Base-by-base conservation (phyloP, 805 yeast genomes). In the Candida sakaeoensis region DNA sequence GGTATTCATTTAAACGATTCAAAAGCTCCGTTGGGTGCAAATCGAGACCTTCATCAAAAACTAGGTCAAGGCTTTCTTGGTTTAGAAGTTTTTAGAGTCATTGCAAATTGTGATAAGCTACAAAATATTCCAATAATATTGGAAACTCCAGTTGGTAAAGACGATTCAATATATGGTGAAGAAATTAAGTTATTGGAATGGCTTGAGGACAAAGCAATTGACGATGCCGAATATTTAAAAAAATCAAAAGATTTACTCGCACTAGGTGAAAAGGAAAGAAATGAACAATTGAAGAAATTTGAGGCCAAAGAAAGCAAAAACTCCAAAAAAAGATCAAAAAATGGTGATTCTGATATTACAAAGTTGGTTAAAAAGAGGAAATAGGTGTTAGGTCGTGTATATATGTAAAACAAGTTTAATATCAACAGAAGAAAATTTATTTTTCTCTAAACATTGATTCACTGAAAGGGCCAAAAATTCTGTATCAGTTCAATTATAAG, bases 1-100 rank as follows among this genome's bases (percentile, higher is more conserved):
- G 90, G 95, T 1, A 74, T 93, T 36, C 99, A 93, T 63, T 63
- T 93, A 42, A 93, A 93, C 57, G 99, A 93, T 57, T 91, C 98
- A 6, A 90, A 91, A 63, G 95, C 95, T 3, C 98, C 98, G 2
- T 59, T 86, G 31, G 93, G 83, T 2, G 89, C 95, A 17, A 87
- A 87, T 52, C 74, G 95, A 46, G 99, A 93, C 60, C 73, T 91
- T 40, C 99, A 93, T 58, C 95, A 93, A 57, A 78, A 80, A 44
- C 63, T 93, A 27, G 99, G 99, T 1, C 70, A 77, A 48, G 99
- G 99, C 0, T 93, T 86, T 53, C 55, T 93, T 33, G 96, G 96
- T 0, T 67, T 93, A 33, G 96, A 91, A 49, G 78, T 82, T 10
- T 93, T 93, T 59, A 68, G 95, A 48, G 62, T 80, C 18, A 62